phyloP scores from a whole-genome alignment of 768 basidiomycete species.

The Suillus occidentalis region DNA sequence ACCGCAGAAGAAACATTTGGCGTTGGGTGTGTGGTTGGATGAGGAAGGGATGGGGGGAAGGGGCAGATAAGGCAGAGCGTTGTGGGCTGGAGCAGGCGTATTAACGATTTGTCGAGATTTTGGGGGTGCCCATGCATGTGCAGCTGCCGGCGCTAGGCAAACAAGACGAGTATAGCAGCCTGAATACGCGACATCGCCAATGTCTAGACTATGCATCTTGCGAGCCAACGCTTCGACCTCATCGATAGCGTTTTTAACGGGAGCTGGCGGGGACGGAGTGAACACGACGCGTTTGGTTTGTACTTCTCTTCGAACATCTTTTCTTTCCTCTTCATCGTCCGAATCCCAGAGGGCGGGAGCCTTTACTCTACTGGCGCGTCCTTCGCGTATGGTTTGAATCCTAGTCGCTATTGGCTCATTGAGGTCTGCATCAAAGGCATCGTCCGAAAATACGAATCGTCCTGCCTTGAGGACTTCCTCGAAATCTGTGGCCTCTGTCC shows the following conservation, averaged over 20 bases:
- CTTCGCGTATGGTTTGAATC: too few species aligned
- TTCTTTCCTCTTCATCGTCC: too few species aligned
- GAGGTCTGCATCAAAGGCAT: too few species aligned
- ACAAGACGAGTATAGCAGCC: neutral
- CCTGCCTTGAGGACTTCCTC: too few species aligned
- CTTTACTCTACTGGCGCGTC: too few species aligned
- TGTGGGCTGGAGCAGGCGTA: too few species aligned
- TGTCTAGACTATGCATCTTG: neutral
- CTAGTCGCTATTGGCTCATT: too few species aligned
- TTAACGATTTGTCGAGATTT: neutral
- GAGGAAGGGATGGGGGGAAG: neutral
- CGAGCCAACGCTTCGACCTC: neutral
- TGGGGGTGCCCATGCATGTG: neutral
- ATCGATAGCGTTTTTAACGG: neutral
- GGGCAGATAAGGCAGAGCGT: neutral
- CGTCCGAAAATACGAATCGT: too few species aligned
- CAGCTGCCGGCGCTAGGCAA: neutral
- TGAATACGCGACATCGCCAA: accelerated
- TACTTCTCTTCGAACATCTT: too few species aligned
- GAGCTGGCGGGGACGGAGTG: neutral
- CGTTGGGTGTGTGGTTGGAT: neutral
- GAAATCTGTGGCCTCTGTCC: too few species aligned
- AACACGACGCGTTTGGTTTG: neutral
- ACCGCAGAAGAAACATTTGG: neutral
- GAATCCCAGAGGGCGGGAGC: too few species aligned